phyloP scores from a whole-genome alignment of 257 asterid species.

The Oldenlandia corymbosa region DNA sequence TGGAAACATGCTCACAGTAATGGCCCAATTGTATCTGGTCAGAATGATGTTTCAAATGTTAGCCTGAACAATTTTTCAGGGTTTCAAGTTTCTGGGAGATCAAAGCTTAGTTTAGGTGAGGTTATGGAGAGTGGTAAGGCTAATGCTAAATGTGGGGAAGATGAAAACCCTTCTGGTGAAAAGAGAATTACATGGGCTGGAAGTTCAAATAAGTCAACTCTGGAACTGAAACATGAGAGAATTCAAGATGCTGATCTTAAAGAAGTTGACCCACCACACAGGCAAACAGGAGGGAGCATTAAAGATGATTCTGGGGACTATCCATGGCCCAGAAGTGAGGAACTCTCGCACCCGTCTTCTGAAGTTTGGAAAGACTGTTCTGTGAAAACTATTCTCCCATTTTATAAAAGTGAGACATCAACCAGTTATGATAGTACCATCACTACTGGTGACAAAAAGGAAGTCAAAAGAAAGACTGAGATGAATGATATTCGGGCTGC shows the following conservation, averaged over 20 bases:
- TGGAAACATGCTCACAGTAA: slow-evolving; percentile 47
- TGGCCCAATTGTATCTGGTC: slow-evolving; percentile 39
- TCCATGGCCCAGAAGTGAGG: slow-evolving; percentile 49
- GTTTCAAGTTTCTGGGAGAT: slow-evolving; percentile 50
- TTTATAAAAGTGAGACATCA: slow-evolving; percentile 49
- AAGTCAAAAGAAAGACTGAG: slow-evolving; percentile 55
- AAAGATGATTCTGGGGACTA: slow-evolving; percentile 42
- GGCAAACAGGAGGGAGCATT: slow-evolving; percentile 29
- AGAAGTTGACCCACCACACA: slow-evolving; percentile 45
- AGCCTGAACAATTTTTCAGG: slow-evolving; percentile 40
- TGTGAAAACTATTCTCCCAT: slow-evolving; percentile 64
- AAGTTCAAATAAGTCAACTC: slow-evolving; percentile 37
- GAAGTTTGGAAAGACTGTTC: slow-evolving; percentile 60
- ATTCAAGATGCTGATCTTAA: slow-evolving; percentile 44
- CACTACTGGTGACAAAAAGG: slow-evolving; percentile 41
- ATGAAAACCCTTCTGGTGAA: slow-evolving; percentile 39
- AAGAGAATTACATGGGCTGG: slow-evolving; percentile 53
- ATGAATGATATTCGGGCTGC: slow-evolving; percentile 48
- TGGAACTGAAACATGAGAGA: slow-evolving; percentile 27
- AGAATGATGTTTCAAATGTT: slow-evolving; percentile 36
- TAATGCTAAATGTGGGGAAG: slow-evolving; percentile 38
- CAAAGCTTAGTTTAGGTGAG: slow-evolving; percentile 36
- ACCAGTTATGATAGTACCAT: slow-evolving; percentile 48
- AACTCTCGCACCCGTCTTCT: slow-evolving; percentile 36
- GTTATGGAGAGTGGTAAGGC: slow-evolving; percentile 34